Evolutionary conservation across 805 yeast species (phyloP), one percentile per base, ranked within the genome.

Genomic region (Candida ficus): DNA sequence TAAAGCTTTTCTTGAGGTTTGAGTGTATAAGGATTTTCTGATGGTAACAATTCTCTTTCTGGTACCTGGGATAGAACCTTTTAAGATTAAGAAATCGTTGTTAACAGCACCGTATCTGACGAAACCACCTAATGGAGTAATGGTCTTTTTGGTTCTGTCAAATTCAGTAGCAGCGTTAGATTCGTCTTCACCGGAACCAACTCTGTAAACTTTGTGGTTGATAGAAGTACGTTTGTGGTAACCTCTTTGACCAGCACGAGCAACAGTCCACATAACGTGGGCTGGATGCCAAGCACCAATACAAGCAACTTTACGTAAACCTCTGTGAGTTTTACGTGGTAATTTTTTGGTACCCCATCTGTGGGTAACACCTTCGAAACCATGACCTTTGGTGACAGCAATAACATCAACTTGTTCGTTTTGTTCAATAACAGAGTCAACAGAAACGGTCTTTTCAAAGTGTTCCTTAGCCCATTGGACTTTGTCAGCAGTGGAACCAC

Each of bases 271-370:
- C 75, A 81, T 78, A 71, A 93, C 99, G 82, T 89, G 96, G 79
- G 96, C 83, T 74, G 99, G 99, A 80, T 93, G 99, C 99, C 99
- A 93, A 70, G 99, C 97, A 83, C 99, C 99, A 68, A 93, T 93
- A 88, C 99, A 93, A 69, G 99, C 99, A 76, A 93, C 99, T 88
- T 93, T 93, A 84, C 99, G 89, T 72, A 91, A 80, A 91, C 99
- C 99, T 86, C 98, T 90, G 77, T 93, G 99, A 73, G 99, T 93
- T 95, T 93, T 93, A 81, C 99, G 89, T 77, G 99, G 99, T 63
- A 93, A 80, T 83, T 85, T 90, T 90, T 90, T 95, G 85, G 99
- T 93, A 72, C 99, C 99, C 98, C 98, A 93, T 87, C 99, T 88
- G 89, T 90, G 96, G 80, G 99, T 93, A 67, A 91, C 97, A 90